phyloP scores from a whole-genome alignment of 163 green algal genomes.

The Coccomyxa subellipsoidea region DNA sequence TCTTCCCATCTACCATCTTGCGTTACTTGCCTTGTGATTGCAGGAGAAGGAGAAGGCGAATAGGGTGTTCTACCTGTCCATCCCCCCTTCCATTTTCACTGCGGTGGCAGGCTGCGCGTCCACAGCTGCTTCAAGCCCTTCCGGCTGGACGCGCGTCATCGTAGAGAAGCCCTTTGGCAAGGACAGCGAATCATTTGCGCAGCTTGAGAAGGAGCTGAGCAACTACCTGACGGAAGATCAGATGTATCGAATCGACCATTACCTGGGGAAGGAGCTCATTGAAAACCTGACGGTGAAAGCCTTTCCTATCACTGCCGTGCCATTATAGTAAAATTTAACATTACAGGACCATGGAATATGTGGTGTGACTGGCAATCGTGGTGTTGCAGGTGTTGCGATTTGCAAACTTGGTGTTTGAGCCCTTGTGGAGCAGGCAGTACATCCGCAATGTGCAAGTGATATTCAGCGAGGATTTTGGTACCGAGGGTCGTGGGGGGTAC shows the following conservation, averaged over 20 bases:
- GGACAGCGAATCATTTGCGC: conserved; percentile 81
- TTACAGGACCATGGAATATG: conserved; percentile 98
- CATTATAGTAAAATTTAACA: conserved; percentile 71
- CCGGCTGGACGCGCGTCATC: conserved; percentile 75
- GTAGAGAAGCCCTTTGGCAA: conserved; percentile 97
- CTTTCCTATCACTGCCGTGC: not conserved
- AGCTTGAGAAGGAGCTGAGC: conserved; percentile 72
- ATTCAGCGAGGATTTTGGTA: conserved; percentile 89
- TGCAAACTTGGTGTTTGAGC: conserved; percentile 85
- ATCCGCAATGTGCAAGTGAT: conserved; percentile 85
- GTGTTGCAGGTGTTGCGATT: conserved; percentile 89
- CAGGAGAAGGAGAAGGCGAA: not conserved
- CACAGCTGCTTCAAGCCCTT: not conserved
- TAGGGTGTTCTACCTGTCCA: conserved; percentile 93
- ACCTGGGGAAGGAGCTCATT: conserved; percentile 88
- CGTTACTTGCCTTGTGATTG: not conserved
- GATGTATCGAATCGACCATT: conserved; percentile 98
- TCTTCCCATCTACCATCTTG: not conserved
- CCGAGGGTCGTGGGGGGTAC: conserved; percentile 90
- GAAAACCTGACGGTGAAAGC: conserved; percentile 70
- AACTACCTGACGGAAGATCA: conserved; percentile 84
- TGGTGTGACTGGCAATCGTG: too few species aligned
- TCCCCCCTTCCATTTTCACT: conserved; percentile 90
- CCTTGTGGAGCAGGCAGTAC: conserved; percentile 86
- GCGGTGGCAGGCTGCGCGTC: not conserved